phyloP scores from a whole-genome alignment of 2,329 filamentous ascomycete species.

The Elsinoe batatas region DNA sequence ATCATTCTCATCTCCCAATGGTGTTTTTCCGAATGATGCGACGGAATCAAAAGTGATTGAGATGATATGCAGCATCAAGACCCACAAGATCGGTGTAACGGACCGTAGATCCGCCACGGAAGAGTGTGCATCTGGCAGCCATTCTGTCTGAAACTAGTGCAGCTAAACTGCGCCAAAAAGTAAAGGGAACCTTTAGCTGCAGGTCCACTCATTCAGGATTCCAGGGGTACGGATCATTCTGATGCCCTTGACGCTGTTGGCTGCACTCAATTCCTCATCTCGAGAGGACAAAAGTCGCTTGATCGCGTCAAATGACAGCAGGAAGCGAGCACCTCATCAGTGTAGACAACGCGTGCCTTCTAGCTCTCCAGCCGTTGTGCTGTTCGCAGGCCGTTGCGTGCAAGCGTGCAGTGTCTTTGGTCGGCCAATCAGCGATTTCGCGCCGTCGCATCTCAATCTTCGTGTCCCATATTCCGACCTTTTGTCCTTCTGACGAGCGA shows the following conservation, averaged over 20 bases:
- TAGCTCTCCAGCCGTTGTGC: background rate
- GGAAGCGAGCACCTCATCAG: background rate
- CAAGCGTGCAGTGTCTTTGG: constrained; percentile 8
- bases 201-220: background rate
- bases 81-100: background rate
- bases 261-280: background rate
- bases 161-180: background rate
- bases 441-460: constrained; percentile 9
- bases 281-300: background rate
- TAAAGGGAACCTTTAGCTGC: background rate
- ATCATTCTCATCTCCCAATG: no score
- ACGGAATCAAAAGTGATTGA: no score
- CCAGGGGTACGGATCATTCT: constrained; percentile 3
- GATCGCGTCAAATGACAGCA: background rate
- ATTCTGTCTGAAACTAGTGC: constrained; percentile 9
- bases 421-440: constrained; percentile 7
- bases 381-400: constrained; percentile 10
- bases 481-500: background rate
- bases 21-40: no score
- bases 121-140: background rate
- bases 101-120: background rate
- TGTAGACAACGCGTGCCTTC: background rate
- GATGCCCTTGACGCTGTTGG: background rate
- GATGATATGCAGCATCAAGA: background rate
- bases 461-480: background rate